These are phyloP conservation scores for Melaleuca alternifolia DNA, from an alignment of 345 rosid species.

Conservation along the genomic window DNA sequence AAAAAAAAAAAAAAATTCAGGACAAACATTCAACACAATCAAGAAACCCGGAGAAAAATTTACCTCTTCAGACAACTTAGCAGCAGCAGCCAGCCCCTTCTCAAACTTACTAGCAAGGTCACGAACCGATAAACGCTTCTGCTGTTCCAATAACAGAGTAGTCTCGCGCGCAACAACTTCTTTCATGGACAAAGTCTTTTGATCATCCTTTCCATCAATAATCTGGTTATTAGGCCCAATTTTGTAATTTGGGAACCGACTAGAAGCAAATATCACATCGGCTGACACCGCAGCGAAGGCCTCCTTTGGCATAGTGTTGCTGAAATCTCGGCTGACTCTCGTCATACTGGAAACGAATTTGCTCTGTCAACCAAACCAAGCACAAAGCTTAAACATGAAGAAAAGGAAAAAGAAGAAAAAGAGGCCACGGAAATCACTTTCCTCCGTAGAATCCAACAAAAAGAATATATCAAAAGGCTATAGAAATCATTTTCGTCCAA, in stretches of 20 bases:
- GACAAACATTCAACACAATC: not conserved
- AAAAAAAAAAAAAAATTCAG: not conserved
- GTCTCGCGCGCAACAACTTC: constrained; percentile 94
- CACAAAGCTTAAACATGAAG: not conserved
- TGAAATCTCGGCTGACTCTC: constrained; percentile 57
- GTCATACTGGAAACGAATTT: constrained; percentile 42
- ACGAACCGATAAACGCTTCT: constrained; percentile 90
- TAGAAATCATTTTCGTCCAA: not conserved
- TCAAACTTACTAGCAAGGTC: constrained; percentile 91
- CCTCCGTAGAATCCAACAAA: not conserved
- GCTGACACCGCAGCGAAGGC: constrained; percentile 66
- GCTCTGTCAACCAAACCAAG: not conserved
- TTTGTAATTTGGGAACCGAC: constrained; percentile 77
- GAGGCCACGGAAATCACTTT: not conserved
- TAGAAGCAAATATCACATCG: constrained; percentile 75
- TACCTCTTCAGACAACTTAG: constrained; percentile 94
- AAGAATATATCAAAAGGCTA: not conserved
- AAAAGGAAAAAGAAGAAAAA: not conserved
- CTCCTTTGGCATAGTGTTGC: constrained; percentile 50
- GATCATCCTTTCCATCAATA: constrained; percentile 58
- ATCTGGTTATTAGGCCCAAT: constrained; percentile 76
- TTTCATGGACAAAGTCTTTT: constrained; percentile 74
- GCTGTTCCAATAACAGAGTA: constrained; percentile 81
- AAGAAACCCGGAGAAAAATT: not conserved
- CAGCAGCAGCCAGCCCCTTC: constrained; percentile 91